Evolutionary conservation across 768 basidiomycete genomes (phyloP).

Genomic region (Trametes elegans): DNA sequence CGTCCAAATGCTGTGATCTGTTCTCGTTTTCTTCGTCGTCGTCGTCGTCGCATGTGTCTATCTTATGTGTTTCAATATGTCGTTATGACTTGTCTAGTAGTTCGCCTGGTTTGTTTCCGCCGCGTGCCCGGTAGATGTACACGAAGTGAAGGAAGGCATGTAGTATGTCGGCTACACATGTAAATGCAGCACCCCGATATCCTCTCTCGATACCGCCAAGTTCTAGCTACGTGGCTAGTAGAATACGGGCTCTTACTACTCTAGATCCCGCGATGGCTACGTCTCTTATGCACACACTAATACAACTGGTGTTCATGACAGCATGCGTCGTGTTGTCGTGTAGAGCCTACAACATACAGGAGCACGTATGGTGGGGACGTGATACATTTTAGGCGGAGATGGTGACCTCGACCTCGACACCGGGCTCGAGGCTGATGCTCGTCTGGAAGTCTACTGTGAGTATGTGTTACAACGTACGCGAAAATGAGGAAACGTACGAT

Average conservation of each 20-base stretch:
- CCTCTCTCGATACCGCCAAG: neutral
- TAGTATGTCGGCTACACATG: neutral
- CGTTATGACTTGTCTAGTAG: slow-evolving; percentile 12
- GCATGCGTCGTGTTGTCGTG: slow-evolving; percentile 4
- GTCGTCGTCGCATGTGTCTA: slow-evolving; percentile 17
- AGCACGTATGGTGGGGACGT: slow-evolving; percentile 1
- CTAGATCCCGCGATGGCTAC: too few species aligned
- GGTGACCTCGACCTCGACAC: slow-evolving; percentile 98
- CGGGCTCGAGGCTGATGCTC: slow-evolving; percentile 97
- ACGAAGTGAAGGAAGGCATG: slow-evolving; percentile 7
- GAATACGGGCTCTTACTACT: too few species aligned
- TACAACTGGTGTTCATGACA: neutral
- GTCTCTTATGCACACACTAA: neutral
- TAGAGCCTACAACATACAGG: slow-evolving; percentile 18
- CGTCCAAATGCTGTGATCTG: slow-evolving; percentile 20
- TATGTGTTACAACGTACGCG: neutral
- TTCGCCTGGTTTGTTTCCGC: neutral
- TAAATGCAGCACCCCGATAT: slow-evolving; percentile 6
- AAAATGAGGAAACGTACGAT: slow-evolving; percentile 68
- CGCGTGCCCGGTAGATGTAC: slow-evolving; percentile 1
- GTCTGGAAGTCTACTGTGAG: slow-evolving; percentile 52
- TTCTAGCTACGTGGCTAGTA: too few species aligned
- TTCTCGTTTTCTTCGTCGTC: slow-evolving; percentile 8
- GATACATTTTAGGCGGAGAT: slow-evolving; percentile 62
- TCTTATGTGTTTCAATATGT: slow-evolving; percentile 24